These are phyloP conservation scores for Papiliotrema nemorosa DNA, from an alignment of 1,284 basidiomycete genomes.

Conservation along the genomic window DNA sequence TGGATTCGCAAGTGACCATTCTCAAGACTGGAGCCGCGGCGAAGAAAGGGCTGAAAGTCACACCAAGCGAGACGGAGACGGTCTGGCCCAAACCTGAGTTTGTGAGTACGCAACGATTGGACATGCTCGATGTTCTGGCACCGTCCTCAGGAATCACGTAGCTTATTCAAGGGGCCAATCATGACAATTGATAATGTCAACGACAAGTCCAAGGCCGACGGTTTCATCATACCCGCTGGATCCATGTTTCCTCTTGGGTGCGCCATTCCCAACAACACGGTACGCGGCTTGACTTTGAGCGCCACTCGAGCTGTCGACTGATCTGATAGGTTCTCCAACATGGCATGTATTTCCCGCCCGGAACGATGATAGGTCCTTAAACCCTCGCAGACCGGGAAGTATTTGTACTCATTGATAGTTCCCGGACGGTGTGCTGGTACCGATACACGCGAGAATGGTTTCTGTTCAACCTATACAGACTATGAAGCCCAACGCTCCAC, in stretches of 20 bases:
- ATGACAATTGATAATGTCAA: conserved; percentile 37
- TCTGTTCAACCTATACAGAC: conserved; percentile 35
- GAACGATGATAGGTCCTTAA: conserved; percentile 29
- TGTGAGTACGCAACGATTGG: too few species aligned
- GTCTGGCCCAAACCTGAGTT: conserved; percentile 39
- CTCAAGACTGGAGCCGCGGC: conserved; percentile 35
- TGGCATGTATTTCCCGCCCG: conserved; percentile 37
- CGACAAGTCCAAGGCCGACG: conserved; percentile 23
- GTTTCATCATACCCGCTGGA: conserved; percentile 36
- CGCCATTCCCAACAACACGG: conserved; percentile 26
- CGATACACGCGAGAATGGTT: conserved; percentile 39
- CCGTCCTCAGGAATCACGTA: not conserved
- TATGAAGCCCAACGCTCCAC: not conserved
- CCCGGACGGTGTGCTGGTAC: conserved; percentile 35
- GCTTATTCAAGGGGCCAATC: conserved; percentile 22
- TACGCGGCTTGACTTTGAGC: not conserved
- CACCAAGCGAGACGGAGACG: conserved; percentile 55
- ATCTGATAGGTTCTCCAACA: conserved; percentile 19
- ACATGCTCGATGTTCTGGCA: not conserved
- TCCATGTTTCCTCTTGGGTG: conserved; percentile 37
- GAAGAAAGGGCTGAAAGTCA: conserved; percentile 54
- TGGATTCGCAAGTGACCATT: conserved; percentile 33
- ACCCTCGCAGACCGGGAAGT: not conserved
- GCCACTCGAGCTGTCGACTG: not conserved
- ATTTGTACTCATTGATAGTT: conserved; percentile 18